Percentiles rank a stretch among this genome's conserved stretches.
Conservation (phyloP, 257 asterid species). For the Thymus mandschuricus region DNA sequence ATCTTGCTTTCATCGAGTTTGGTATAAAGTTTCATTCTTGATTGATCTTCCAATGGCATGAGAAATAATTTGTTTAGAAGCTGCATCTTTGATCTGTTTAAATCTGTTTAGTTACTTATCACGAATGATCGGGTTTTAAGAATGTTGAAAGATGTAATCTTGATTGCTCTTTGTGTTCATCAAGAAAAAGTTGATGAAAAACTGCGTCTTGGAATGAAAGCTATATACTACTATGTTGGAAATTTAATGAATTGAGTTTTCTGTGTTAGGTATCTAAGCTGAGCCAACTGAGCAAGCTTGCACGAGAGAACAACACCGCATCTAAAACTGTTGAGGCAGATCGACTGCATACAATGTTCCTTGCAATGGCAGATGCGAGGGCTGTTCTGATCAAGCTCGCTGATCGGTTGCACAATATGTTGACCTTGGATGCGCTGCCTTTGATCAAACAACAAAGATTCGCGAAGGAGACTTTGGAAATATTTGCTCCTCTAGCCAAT, state of each 20-base stretch:
- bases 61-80: not conserved
- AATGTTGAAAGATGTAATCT: not conserved
- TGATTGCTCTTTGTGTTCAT: conserved; percentile 7
- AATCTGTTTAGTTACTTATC: not conserved
- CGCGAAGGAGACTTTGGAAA: conserved; percentile 95
- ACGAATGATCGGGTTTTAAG: not conserved
- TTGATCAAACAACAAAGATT: conserved; percentile 79
- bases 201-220: conserved; percentile 1
- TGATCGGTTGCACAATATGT: conserved; percentile 96
- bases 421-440: conserved; percentile 85
- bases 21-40: not conserved
- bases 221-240: conserved; percentile 14
- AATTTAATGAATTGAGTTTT: conserved; percentile 4
- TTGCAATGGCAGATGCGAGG: conserved; percentile 97
- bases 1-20: not conserved
- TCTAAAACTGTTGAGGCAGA: conserved; percentile 90
- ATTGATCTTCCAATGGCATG: not conserved
- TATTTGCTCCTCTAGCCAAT: conserved; percentile 90
- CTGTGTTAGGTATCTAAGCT: conserved; percentile 80
- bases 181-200: not conserved
- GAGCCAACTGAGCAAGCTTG: conserved; percentile 97
- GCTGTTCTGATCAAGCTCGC: conserved; percentile 95
- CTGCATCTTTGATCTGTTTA: not conserved
- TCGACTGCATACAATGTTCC: conserved; percentile 94
- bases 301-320: conserved; percentile 92